A percentile compares a stretch with the other conserved stretches of the same genome.
Evolutionary conservation across 805 yeast species (phyloP).

Genomic region (Brettanomyces nanus): DNA sequence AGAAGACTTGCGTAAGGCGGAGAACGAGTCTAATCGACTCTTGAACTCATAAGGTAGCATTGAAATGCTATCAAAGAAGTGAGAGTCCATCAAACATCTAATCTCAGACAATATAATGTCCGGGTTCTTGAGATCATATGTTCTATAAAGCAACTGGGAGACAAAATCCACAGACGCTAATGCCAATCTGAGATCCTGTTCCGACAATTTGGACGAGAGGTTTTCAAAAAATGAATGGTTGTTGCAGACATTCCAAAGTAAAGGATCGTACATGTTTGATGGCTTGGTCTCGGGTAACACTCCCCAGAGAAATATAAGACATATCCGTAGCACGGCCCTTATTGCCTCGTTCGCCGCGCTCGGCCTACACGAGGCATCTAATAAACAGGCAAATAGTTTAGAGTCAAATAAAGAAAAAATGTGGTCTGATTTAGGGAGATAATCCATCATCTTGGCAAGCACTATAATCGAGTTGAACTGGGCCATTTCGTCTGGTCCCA

Average conservation of each 20-base stretch:
- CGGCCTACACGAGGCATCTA: constrained; percentile 14
- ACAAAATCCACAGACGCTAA: constrained; percentile 37
- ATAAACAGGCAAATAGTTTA: constrained; percentile 15
- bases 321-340: constrained; percentile 20
- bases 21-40: not conserved
- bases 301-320: constrained; percentile 35
- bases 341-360: constrained; percentile 17
- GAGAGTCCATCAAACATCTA: constrained; percentile 5
- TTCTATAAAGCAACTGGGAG: constrained; percentile 34
- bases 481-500: constrained; percentile 40
- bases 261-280: constrained; percentile 23
- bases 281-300: constrained; percentile 28
- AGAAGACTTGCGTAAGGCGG: constrained; percentile 1
- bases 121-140: constrained; percentile 33
- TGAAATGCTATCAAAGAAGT: constrained; percentile 11
- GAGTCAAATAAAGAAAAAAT: constrained; percentile 17
- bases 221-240: constrained; percentile 34
- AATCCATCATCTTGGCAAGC: constrained; percentile 43
- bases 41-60: constrained; percentile 1
- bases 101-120: constrained; percentile 8
- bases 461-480: constrained; percentile 45
- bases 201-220: constrained; percentile 33
- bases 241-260: constrained; percentile 10
- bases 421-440: constrained; percentile 29
- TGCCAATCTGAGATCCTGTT: constrained; percentile 36